These are phyloP conservation scores for Biscogniauxia mediterranea DNA, from an alignment of 2,329 filamentous ascomycete genomes.

Conservation along the genomic window DNA sequence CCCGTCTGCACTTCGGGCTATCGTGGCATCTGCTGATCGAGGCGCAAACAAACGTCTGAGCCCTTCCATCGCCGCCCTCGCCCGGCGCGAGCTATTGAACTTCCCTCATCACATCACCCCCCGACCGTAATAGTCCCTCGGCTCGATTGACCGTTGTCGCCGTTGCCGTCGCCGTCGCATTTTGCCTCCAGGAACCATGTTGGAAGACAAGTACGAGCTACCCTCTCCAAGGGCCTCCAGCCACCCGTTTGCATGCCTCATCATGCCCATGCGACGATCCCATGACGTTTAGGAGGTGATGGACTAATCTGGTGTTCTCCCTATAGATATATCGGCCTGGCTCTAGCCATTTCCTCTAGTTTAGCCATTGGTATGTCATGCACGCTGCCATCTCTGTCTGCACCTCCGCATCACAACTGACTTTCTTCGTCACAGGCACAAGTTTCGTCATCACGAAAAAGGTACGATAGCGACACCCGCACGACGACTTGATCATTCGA, in stretches of 20 bases:
- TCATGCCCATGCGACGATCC: conserved; percentile 2
- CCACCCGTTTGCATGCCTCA: neutral
- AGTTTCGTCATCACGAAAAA: conserved; percentile 99
- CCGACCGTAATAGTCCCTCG: neutral
- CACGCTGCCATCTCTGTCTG: conserved; percentile 1
- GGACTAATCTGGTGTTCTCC: conserved; percentile 31
- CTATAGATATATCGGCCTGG: conserved; percentile 71
- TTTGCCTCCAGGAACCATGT: conserved; percentile 35
- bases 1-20: conserved; percentile 20
- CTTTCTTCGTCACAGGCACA: conserved; percentile 57
- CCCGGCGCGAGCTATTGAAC: conserved; percentile 29
- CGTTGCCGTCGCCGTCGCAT: conserved; percentile 16
- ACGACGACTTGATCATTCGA: conserved; percentile 4
- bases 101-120: conserved; percentile 9
- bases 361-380: conserved; percentile 67
- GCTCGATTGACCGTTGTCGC: conserved; percentile 10
- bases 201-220: conserved; percentile 46
- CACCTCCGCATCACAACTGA: conserved; percentile 11
- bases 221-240: conserved; percentile 10
- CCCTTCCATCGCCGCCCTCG: conserved; percentile 23
- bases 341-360: conserved; percentile 71
- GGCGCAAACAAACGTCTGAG: conserved; percentile 23
- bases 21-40: conserved; percentile 28
- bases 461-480: conserved; percentile 48
- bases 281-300: conserved; percentile 12